Conservation (phyloP, 805 yeast genomes). For the Saccharomycopsis fodiens region DNA sequence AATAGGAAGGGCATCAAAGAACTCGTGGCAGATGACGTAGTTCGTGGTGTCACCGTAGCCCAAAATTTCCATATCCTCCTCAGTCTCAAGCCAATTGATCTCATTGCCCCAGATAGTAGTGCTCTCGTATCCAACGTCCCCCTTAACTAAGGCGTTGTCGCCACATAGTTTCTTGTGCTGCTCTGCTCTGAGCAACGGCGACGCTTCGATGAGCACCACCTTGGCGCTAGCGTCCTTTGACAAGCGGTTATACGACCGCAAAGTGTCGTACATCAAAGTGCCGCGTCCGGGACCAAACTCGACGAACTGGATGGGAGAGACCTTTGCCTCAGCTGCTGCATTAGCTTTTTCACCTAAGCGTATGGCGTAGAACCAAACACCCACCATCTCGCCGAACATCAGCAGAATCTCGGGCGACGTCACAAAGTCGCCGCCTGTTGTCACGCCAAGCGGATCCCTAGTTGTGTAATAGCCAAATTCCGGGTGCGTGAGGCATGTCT, state of each 20-base stretch:
- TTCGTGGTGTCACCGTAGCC: constrained; percentile 34
- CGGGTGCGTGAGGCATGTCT: constrained; percentile 76
- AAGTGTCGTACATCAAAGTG: constrained; percentile 61
- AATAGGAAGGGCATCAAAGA: constrained; percentile 80
- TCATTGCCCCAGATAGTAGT: constrained; percentile 43
- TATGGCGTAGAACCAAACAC: constrained; percentile 56
- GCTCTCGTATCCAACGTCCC: constrained; percentile 32
- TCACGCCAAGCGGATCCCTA: constrained; percentile 57
- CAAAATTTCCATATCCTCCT: constrained; percentile 33
- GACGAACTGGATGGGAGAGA: constrained; percentile 37
- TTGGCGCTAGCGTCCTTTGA: constrained; percentile 23
- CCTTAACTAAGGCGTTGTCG: constrained; percentile 22
- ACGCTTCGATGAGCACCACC: constrained; percentile 62
- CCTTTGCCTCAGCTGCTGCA: neutral
- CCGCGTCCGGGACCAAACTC: constrained; percentile 89
- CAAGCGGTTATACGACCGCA: constrained; percentile 40
- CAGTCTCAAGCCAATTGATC: constrained; percentile 56
- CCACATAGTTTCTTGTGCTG: constrained; percentile 49
- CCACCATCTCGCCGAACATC: constrained; percentile 80
- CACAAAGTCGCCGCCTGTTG: constrained; percentile 59
- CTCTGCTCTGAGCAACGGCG: constrained; percentile 49
- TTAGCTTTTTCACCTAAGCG: constrained; percentile 43
- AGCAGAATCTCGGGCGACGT: constrained; percentile 86
- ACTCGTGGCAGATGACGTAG: constrained; percentile 75
- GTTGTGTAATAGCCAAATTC: constrained; percentile 73